phyloP scores from a whole-genome alignment of 2,329 filamentous ascomycete species.

The Parascedosporium putredinis region DNA sequence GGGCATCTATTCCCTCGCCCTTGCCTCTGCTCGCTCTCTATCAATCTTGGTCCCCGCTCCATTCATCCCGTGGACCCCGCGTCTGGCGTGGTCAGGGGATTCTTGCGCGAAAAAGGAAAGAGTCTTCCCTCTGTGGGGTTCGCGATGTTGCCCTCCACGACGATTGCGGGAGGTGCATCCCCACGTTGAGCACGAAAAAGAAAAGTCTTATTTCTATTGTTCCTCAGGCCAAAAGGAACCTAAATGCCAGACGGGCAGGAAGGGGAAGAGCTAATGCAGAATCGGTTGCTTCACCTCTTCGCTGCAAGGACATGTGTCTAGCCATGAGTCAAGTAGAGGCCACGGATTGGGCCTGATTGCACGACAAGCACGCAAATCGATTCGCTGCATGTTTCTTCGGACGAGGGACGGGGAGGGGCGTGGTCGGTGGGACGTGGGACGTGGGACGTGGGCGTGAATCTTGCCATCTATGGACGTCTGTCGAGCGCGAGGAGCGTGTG shows the following conservation, averaged over 20 bases:
- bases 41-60: too few relatives aligned
- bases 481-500: too few relatives aligned
- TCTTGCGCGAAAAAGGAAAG: not conserved
- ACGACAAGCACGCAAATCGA: not conserved
- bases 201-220: not conserved
- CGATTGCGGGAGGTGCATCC: not conserved
- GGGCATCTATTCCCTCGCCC: constrained; percentile 3
- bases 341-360: constrained; percentile 2
- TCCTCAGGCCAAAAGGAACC: not conserved
- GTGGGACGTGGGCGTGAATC: not conserved
- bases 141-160: not conserved
- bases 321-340: not conserved
- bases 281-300: not conserved
- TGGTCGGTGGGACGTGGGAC: not conserved
- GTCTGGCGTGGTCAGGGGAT: not conserved
- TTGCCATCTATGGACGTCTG: too few relatives aligned
- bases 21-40: too few relatives aligned
- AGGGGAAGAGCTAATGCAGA: not conserved
- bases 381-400: not conserved
- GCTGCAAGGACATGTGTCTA: constrained; percentile 6
- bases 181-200: not conserved
- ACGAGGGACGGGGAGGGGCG: not conserved
- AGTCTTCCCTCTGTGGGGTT: not conserved
- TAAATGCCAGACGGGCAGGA: not conserved
- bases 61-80: not conserved